Percentiles rank a stretch among this genome's conserved stretches.
These are phyloP conservation scores for Solanum tacnaense DNA, from an alignment of 257 asterid genomes.

Conservation along the genomic window DNA sequence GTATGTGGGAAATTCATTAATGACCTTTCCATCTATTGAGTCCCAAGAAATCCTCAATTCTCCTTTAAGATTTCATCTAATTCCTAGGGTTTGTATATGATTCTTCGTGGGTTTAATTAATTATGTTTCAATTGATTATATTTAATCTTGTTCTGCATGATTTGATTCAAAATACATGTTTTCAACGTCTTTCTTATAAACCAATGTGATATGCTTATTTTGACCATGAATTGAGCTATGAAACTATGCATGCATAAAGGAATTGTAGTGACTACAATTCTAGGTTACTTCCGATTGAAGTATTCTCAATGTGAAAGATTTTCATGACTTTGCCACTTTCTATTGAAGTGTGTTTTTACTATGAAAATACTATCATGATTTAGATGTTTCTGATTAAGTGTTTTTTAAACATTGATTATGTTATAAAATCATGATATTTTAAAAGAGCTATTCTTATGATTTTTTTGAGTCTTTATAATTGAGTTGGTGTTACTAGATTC, in stretches of 20 bases:
- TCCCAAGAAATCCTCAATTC: background rate
- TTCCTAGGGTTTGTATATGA: background rate
- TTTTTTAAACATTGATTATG: too few relatives aligned
- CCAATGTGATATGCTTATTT: background rate
- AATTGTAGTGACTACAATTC: background rate
- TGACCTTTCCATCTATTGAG: background rate
- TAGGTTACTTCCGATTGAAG: too few relatives aligned
- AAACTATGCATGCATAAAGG: background rate
- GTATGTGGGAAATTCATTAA: background rate
- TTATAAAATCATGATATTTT: background rate
- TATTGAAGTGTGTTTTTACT: background rate
- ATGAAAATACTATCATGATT: background rate
- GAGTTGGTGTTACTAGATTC: background rate
- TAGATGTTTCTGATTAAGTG: too few relatives aligned
- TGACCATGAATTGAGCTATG: background rate
- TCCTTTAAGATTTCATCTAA: background rate
- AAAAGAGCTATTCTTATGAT: background rate
- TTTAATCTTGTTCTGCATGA: too few relatives aligned
- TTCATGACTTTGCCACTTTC: background rate
- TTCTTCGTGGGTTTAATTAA: background rate
- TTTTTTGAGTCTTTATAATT: background rate
- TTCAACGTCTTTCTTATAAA: too few relatives aligned
- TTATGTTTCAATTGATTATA: too few relatives aligned
- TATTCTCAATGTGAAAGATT: background rate
- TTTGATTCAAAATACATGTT: too few relatives aligned